phyloP scores from a whole-genome alignment of 768 basidiomycete genomes.

The Pilatotrama ljubarskyi region DNA sequence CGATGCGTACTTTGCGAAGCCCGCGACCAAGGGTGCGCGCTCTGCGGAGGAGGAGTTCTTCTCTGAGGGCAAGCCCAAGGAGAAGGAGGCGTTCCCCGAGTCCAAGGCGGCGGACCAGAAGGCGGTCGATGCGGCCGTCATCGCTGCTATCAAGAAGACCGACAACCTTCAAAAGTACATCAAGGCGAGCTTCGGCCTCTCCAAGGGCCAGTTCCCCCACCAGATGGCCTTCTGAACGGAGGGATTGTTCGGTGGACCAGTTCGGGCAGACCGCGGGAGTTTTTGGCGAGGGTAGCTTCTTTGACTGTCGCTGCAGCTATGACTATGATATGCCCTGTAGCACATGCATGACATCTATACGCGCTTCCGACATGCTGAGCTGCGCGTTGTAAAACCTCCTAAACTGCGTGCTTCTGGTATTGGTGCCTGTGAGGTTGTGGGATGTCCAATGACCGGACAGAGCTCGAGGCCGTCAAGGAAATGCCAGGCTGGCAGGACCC shows the following conservation, averaged over 20 bases:
- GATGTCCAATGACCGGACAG: no score
- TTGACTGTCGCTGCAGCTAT: constrained; percentile 26
- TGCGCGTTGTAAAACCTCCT: constrained; percentile 21
- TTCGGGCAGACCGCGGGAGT: constrained; percentile 11
- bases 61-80: constrained; percentile 87
- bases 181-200: constrained; percentile 88
- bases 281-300: constrained; percentile 20
- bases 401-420: neutral
- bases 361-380: constrained; percentile 24
- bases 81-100: constrained; percentile 83
- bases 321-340: constrained; percentile 42
- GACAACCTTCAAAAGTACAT: constrained; percentile 92
- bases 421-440: neutral
- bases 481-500: no score
- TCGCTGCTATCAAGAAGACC: constrained; percentile 87
- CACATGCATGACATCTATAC: constrained; percentile 34
- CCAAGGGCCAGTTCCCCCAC: constrained; percentile 97
- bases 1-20: constrained; percentile 92
- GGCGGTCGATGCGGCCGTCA: constrained; percentile 73
- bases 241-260: constrained; percentile 11
- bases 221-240: constrained; percentile 76
- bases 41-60: constrained; percentile 99
- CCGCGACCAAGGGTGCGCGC: constrained; percentile 60
- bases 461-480: no score
- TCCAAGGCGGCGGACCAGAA: constrained; percentile 92